Conservation (phyloP, 495 filamentous ascomycete species). For the Penicillium desertorum region DNA sequence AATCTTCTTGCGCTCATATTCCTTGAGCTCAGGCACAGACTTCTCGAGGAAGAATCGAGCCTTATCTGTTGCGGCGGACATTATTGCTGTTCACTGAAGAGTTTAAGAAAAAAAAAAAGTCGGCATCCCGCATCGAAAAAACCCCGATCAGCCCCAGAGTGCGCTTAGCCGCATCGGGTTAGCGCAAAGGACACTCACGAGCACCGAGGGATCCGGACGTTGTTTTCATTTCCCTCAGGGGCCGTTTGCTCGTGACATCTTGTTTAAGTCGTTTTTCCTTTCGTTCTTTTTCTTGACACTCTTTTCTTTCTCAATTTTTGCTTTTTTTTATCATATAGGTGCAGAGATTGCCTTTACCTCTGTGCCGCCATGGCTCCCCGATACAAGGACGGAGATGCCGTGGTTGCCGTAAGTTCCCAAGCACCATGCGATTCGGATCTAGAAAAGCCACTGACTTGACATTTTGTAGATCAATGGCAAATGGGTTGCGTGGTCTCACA, state of each 20-base stretch:
- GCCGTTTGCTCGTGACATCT: constrained; percentile 25
- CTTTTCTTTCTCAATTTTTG: constrained; percentile 31
- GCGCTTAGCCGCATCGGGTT: constrained; percentile 25
- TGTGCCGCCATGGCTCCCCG: constrained; percentile 68
- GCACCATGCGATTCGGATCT: constrained; percentile 12
- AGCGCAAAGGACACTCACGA: constrained; percentile 24
- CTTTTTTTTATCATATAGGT: constrained; percentile 25
- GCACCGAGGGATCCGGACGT: constrained; percentile 27
- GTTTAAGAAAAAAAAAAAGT: constrained; percentile 35
- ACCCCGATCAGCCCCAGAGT: constrained; percentile 19
- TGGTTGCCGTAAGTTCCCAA: constrained; percentile 60
- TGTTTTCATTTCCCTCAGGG: constrained; percentile 39
- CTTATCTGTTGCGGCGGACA: constrained; percentile 87
- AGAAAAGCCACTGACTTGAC: constrained; percentile 16
- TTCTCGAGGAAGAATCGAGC: constrained; percentile 92
- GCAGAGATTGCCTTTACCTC: constrained; percentile 24
- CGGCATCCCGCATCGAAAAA: constrained; percentile 40
- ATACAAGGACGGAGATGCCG: constrained; percentile 85
- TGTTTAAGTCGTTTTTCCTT: constrained; percentile 21
- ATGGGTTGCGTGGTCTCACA: constrained; percentile 92
- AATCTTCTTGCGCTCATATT: constrained; percentile 82
- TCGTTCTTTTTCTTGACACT: constrained; percentile 35
- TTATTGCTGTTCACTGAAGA: constrained; percentile 37
- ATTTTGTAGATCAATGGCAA: constrained; percentile 69
- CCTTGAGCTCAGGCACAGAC: constrained; percentile 84